phyloP scores from a whole-genome alignment of 2,329 filamentous ascomycete genomes.

The Aspergillus felis region DNA sequence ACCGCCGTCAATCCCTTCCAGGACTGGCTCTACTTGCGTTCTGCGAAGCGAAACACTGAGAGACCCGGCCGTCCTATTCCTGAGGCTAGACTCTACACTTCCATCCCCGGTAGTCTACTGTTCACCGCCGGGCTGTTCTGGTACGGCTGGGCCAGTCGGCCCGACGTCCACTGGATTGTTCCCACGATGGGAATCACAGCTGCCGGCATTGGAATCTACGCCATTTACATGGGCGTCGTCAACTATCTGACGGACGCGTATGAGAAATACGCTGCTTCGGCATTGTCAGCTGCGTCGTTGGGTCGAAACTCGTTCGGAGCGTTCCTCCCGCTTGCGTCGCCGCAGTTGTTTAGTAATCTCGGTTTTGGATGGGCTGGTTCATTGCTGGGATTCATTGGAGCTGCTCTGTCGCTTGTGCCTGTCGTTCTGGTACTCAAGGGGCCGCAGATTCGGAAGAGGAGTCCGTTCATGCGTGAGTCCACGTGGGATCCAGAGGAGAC shows the following conservation, averaged over 20 bases:
- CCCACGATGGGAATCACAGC: constrained; percentile 29
- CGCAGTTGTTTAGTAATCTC: constrained; percentile 37
- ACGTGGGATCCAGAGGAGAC: constrained; percentile 16
- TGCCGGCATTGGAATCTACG: constrained; percentile 40
- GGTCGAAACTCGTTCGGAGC: constrained; percentile 45
- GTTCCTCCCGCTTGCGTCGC: constrained; percentile 44
- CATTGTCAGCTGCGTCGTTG: constrained; percentile 45
- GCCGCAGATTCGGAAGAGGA: constrained; percentile 30
- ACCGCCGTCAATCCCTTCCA: constrained; percentile 40
- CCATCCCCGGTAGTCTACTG: constrained; percentile 38
- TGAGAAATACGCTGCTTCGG: constrained; percentile 46
- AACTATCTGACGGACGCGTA: constrained; percentile 50
- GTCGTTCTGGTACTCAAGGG: constrained; percentile 42
- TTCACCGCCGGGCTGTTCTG: constrained; percentile 33
- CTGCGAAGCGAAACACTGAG: constrained; percentile 28
- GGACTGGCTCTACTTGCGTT: constrained; percentile 24
- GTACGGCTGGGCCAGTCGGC: constrained; percentile 32
- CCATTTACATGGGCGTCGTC: constrained; percentile 46
- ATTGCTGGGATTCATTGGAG: constrained; percentile 42
- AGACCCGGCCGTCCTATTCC: constrained; percentile 38
- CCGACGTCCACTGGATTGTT: constrained; percentile 32
- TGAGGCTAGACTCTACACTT: constrained; percentile 42
- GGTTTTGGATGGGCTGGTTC: constrained; percentile 44
- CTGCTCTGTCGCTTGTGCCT: constrained; percentile 38
- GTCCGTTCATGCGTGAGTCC: constrained; percentile 29